A percentile compares a stretch with the other conserved stretches of the same genome.
phyloP scores from a whole-genome alignment of 768 basidiomycete species.

The Terana coerulea region DNA sequence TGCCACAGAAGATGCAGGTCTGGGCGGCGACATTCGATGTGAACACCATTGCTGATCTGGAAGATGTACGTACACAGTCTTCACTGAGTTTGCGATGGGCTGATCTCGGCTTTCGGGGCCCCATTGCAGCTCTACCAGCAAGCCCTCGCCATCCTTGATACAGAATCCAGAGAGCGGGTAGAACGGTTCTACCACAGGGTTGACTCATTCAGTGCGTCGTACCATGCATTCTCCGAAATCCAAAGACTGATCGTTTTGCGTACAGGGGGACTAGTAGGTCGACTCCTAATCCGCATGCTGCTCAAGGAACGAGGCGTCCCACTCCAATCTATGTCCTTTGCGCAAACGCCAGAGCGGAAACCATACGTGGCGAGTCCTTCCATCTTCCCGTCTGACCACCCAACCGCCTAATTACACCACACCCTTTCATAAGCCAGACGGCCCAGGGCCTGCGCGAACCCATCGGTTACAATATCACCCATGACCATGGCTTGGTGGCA shows the following conservation, averaged over 20 bases:
- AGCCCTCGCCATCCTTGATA: conserved; percentile 56
- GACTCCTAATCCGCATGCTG: conserved; percentile 65
- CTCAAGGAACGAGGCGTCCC: conserved; percentile 55
- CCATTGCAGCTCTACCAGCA: conserved; percentile 54
- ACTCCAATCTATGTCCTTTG: conserved; percentile 46
- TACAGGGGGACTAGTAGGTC: conserved; percentile 72
- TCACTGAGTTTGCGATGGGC: no score
- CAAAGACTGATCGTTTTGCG: not conserved
- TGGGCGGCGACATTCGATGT: conserved; percentile 38
- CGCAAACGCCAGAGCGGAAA: conserved; percentile 61
- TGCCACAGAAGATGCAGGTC: conserved; percentile 34
- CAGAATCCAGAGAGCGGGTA: conserved; percentile 52
- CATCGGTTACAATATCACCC: conserved; percentile 77
- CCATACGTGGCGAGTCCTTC: conserved; percentile 62
- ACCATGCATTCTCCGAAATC: not conserved
- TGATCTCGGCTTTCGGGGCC: no score
- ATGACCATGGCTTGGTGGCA: conserved; percentile 70
- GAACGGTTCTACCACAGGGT: conserved; percentile 64
- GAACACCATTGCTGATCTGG: conserved; percentile 24
- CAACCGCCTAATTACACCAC: not conserved
- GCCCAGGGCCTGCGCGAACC: conserved; percentile 21
- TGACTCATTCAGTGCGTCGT: conserved; percentile 67
- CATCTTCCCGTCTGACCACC: not conserved
- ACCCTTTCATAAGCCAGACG: conserved; percentile 9
- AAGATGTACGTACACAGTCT: conserved; percentile 29